Percentiles rank a stretch among this genome's conserved stretches.
These are phyloP conservation scores for Xylariaceae sp. DNA, from an alignment of 2,329 filamentous ascomycete species.

Conservation along the genomic window DNA sequence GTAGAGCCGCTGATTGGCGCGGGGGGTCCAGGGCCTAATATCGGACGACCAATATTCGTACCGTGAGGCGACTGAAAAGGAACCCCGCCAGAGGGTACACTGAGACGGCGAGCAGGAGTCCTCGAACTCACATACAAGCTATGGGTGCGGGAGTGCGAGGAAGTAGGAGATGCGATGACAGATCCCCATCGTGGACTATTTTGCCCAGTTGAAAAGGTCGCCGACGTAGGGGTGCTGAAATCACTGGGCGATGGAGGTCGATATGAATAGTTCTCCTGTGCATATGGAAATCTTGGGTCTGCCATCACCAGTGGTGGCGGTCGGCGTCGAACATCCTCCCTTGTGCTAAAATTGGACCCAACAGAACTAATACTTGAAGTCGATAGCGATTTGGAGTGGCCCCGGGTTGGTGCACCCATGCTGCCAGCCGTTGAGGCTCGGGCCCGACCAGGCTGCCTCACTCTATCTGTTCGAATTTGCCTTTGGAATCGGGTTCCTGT, in stretches of 20 bases:
- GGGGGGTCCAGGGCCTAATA: conserved; percentile 48
- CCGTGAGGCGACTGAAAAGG: conserved; percentile 69
- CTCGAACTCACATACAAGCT: conserved; percentile 69
- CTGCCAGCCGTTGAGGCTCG: conserved; percentile 77
- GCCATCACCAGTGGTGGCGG: conserved; percentile 84
- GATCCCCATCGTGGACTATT: conserved; percentile 75
- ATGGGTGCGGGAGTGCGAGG: conserved; percentile 65
- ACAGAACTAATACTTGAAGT: conserved; percentile 80
- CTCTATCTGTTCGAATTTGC: conserved; percentile 84
- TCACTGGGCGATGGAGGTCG: conserved; percentile 68
- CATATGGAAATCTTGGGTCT: conserved; percentile 64
- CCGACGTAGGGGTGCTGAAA: conserved; percentile 79
- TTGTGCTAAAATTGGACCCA: conserved; percentile 62
- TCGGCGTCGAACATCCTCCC: conserved; percentile 66
- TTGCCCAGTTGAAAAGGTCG: conserved; percentile 73
- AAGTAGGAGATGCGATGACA: conserved; percentile 68
- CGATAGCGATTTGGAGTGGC: conserved; percentile 82
- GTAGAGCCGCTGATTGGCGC: conserved; percentile 49
- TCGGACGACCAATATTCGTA: conserved; percentile 53
- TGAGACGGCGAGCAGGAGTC: conserved; percentile 71
- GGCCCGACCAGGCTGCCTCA: conserved; percentile 70
- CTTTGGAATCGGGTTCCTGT: conserved; percentile 89
- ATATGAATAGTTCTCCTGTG: conserved; percentile 63
- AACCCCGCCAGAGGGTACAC: conserved; percentile 73
- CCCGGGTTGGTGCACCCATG: conserved; percentile 66